Base-by-base conservation (phyloP, 768 basidiomycete species). In the Tulasnella sp. region DNA sequence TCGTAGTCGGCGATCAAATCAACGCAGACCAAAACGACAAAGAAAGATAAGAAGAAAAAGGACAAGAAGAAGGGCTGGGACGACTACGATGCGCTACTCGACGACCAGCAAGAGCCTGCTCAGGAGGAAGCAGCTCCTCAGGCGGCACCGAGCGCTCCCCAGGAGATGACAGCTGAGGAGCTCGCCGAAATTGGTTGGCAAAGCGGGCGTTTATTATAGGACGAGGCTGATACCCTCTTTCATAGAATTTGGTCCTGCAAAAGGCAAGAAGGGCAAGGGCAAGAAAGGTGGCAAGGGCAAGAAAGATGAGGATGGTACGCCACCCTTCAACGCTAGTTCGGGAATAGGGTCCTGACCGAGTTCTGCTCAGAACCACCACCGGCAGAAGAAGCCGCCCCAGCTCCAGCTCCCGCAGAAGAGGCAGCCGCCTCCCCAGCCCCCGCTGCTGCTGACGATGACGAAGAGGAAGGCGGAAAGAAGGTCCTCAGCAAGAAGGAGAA, bases 401-500 rank as follows among this genome's bases (percentile, higher is more conserved):
- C 79, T 16, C 80, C 83, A 58, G 81, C 81, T 18, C 76, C 82
- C 2, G 58, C 81, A 7, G 72, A 81, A 46, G 81, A 83, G 37
- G 72, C 81, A 28, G 80, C 84, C 8, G 83, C 84, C n/a, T 77
- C 82, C 54, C 86, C 85, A 42, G 89, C 75, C 40, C 87, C 84
- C n/a, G 86, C 84, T 31, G 86, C 86, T 18, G 89, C 88, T 31
- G 90, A 87, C 34, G 91, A 89, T 9, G 92, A 85, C 1, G 89
- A 82, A 6, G 88, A 89, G 42, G 92, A 89, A 76, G 86, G 86
- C 75, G 94, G 90, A 20, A 88, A 88, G 4, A 92, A 93, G 86
- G 85, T 97, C 44, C 86, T 98, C 48, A 92, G 93, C 24, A 98
- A 98, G 88, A 98, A 97, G 85, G 95, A 99, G 89, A 98, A 98